phyloP scores from a whole-genome alignment of 169 alveolate genomes.

The Cryptosporidium bovis region DNA sequence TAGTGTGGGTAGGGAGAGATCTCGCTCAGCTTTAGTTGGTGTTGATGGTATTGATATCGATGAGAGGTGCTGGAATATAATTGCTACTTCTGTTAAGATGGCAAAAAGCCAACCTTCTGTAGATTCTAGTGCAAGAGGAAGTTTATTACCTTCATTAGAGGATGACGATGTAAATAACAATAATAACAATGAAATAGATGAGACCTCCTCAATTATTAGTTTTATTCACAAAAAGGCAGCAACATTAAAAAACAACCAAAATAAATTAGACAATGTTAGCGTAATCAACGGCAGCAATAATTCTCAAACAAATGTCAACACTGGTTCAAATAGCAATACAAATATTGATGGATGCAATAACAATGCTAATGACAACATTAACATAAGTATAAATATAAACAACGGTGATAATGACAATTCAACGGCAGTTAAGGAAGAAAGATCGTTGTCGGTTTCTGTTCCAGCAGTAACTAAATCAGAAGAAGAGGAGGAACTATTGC shows the following conservation, averaged over 20 bases:
- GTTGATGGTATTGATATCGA: slow-evolving; percentile 72
- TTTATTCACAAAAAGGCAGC: slow-evolving; percentile 14
- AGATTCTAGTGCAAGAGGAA: slow-evolving; percentile 71
- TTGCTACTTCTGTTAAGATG: slow-evolving; percentile 72
- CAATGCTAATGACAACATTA: too few species aligned
- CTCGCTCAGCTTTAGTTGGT: slow-evolving; percentile 71
- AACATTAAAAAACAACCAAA: neutral
- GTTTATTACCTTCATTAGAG: slow-evolving; percentile 40
- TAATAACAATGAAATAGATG: slow-evolving; percentile 11
- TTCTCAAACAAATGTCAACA: too few species aligned
- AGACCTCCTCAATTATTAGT: slow-evolving; percentile 41
- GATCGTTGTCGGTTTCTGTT: slow-evolving; percentile 54
- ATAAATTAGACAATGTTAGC: neutral
- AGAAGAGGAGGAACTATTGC: slow-evolving; percentile 22
- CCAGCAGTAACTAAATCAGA: slow-evolving; percentile 33
- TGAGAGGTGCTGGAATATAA: slow-evolving; percentile 68
- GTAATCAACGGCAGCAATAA: too few species aligned
- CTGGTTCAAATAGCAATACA: neutral
- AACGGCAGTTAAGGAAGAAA: slow-evolving; percentile 20
- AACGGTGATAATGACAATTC: neutral
- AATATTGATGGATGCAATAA: neutral
- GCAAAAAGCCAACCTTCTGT: slow-evolving; percentile 75
- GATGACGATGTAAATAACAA: slow-evolving; percentile 9
- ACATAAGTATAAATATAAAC: neutral
- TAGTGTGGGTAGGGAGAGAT: slow-evolving; percentile 71